These are phyloP conservation scores for Aspergillus taichungensis DNA, from an alignment of 495 filamentous ascomycete species.

Conservation along the genomic window DNA sequence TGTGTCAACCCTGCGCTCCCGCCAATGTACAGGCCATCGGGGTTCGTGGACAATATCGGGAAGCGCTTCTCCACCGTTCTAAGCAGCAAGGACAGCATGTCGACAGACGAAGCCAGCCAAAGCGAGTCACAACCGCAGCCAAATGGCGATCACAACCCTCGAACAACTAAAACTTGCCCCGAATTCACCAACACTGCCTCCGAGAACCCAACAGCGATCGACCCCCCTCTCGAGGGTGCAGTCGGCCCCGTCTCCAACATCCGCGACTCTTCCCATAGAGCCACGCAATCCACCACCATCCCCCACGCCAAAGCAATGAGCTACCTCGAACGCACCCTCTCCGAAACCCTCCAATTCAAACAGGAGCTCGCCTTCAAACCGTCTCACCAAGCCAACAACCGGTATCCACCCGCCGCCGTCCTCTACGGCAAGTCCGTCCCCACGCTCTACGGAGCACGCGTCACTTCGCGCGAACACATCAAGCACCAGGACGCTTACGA, in stretches of 20 bases:
- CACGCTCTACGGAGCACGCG: conserved; percentile 71
- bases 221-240: conserved; percentile 27
- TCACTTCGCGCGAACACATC: conserved; percentile 59
- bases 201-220: conserved; percentile 7
- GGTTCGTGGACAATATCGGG: conserved; percentile 36
- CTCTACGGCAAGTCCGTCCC: conserved; percentile 83
- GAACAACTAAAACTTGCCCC: conserved; percentile 16
- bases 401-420: conserved; percentile 75
- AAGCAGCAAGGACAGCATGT: conserved; percentile 12
- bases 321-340: conserved; percentile 73
- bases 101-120: conserved; percentile 8
- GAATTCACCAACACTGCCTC: conserved; percentile 9
- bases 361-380: conserved; percentile 54
- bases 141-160: conserved; percentile 7
- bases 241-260: conserved; percentile 24
- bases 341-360: conserved; percentile 64
- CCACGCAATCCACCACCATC: conserved; percentile 38
- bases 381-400: conserved; percentile 49
- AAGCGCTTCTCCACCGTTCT: conserved; percentile 32
- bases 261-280: conserved; percentile 21
- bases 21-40: conserved; percentile 23
- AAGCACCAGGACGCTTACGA: conserved; percentile 74
- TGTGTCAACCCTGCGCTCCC: conserved; percentile 59
- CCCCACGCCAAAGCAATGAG: conserved; percentile 46
- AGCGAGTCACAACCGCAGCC: neutral